A percentile compares a stretch with the other conserved stretches of the same genome.
These are phyloP conservation scores for Hypsizygus marmoreus DNA, from an alignment of 768 basidiomycete genomes.

Conservation along the genomic window DNA sequence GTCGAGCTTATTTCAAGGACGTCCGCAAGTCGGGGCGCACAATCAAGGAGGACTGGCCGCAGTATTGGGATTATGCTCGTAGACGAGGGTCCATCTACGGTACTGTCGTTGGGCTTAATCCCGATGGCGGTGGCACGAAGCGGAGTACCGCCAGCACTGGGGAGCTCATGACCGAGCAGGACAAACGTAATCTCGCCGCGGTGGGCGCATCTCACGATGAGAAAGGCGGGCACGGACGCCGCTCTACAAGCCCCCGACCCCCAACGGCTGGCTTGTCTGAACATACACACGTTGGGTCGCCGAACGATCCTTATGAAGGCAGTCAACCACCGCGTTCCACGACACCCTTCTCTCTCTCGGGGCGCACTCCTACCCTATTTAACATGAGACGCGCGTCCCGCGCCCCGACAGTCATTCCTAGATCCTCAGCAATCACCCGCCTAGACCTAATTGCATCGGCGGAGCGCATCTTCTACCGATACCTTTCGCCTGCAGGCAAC, in stretches of 20 bases:
- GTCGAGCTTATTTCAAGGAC: slow-evolving; percentile 99
- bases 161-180: slow-evolving; percentile 68
- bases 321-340: slow-evolving; percentile 61
- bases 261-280: slow-evolving; percentile 46
- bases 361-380: slow-evolving; percentile 77
- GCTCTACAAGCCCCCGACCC: slow-evolving; percentile 62
- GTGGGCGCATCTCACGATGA: slow-evolving; percentile 40
- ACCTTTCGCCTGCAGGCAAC: slow-evolving; percentile 82
- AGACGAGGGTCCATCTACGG: slow-evolving; percentile 92
- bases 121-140: slow-evolving; percentile 58
- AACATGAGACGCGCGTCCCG: slow-evolving; percentile 76
- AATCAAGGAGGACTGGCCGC: slow-evolving; percentile 97
- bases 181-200: slow-evolving; percentile 63
- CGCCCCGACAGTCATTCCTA: slow-evolving; percentile 92
- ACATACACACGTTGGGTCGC: slow-evolving; percentile 48
- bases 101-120: slow-evolving; percentile 77
- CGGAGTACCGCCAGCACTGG: slow-evolving; percentile 83
- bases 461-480: slow-evolving; percentile 94
- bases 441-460: slow-evolving; percentile 89
- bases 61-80: slow-evolving; percentile 95
- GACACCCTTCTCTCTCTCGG: slow-evolving; percentile 78
- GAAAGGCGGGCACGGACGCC: slow-evolving; percentile 44
- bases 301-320: slow-evolving; percentile 33
- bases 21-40: slow-evolving; percentile 91
- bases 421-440: slow-evolving; percentile 87